Percentiles rank a stretch among this genome's conserved stretches.
Conservation (phyloP, 768 basidiomycete species). For the Leucocoprinus sp. region DNA sequence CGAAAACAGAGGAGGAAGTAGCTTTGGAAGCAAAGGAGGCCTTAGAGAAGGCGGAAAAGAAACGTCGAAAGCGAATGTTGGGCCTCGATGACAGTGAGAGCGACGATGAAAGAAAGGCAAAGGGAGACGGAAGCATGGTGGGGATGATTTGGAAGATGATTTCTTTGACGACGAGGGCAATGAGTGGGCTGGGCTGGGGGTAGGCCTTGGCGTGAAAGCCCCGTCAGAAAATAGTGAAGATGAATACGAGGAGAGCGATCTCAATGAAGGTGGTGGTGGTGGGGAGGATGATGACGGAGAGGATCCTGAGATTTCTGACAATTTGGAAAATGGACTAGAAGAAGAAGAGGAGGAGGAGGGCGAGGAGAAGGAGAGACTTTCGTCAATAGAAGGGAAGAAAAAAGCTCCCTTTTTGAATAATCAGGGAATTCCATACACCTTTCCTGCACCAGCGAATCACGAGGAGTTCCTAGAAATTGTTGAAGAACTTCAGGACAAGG, state of each 20-base stretch:
- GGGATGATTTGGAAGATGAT: constrained; percentile 91
- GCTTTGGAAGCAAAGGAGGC: constrained; percentile 82
- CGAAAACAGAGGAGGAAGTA: constrained; percentile 93
- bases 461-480: constrained; percentile 87
- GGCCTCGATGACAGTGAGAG: constrained; percentile 67
- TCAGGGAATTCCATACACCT: constrained; percentile 85
- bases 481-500: constrained; percentile 57
- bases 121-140: constrained; percentile 52
- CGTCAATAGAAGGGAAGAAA: constrained; percentile 22
- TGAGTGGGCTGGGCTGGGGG: constrained; percentile 33
- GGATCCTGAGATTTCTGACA: constrained; percentile 23
- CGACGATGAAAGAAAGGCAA: constrained; percentile 39
- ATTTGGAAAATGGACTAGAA: constrained; percentile 25
- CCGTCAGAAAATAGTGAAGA: constrained; percentile 23
- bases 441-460: constrained; percentile 79
- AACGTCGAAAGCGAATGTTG: constrained; percentile 73
- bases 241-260: constrained; percentile 26
- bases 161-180: constrained; percentile 43
- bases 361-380: constrained; percentile 31
- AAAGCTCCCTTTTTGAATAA: constrained; percentile 23
- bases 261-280: constrained; percentile 28
- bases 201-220: constrained; percentile 29
- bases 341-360: constrained; percentile 37
- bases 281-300: constrained; percentile 27
- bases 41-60: constrained; percentile 79